Evolutionary conservation across 768 basidiomycete genomes (phyloP), one percentile per base, ranked within the genome.

Genomic region (Tephrocybe rancida): DNA sequence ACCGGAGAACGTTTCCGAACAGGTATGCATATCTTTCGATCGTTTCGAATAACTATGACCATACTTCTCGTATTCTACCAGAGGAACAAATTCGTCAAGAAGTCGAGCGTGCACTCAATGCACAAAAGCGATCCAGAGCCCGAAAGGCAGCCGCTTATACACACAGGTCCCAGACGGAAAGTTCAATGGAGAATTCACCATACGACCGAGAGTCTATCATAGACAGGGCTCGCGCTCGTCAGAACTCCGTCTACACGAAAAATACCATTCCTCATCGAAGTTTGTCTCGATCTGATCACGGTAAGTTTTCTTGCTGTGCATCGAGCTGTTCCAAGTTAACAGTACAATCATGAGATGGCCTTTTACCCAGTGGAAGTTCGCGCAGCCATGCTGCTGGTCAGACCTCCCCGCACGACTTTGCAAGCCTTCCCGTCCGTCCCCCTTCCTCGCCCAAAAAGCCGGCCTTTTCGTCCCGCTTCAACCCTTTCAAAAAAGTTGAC

Each of bases 81-180:
- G 48, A 56, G 27, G 48, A 50, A 43, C 30, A 44, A 24, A 57
- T 60, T 24, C 44, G 32, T 21, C 44, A 44, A 14, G 59, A 60
- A 48, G 48, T 60, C 3, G 18, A 57, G 7, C 51, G 35, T 30
- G 52, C 52, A 10, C 44, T 57, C 11, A 29, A 25, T 3, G 37
- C 50, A 5, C 52, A 57, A 51, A 50, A 44, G 26, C 48, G 49
- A 9, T 45, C 48, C 4, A 50, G 45, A 16, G 48, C 48, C 8
- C 44, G 48, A 24, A 60, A 57, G 21, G 34, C 52, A 3, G 44
- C 35, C 7, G 29, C 5, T 30, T 13, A 30, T 30, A 47, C 42
- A 26, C 26, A 43, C 37, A 19, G 29, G n/a, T n/a, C 39, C 8
- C 50, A 39, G 25, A 8, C 8, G 13, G 27, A 44, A 25, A 14